Base-by-base conservation (phyloP, 2,329 filamentous ascomycete species). In the Bipolaris zeicola region DNA sequence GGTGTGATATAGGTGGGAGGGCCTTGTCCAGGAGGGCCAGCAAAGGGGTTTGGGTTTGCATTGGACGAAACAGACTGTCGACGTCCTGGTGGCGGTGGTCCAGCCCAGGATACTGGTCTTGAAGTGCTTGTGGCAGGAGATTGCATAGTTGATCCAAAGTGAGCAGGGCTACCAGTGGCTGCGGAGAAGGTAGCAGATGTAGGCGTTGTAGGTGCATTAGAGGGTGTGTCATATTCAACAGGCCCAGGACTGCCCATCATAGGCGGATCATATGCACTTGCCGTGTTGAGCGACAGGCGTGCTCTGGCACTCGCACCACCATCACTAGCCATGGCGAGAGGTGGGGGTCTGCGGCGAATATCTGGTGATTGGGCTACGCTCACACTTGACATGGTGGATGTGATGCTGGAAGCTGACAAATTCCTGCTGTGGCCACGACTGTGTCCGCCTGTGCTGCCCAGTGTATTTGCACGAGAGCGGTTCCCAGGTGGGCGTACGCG, bases 341-440 rank as follows among this genome's bases (percentile, higher is more conserved):
- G 91, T 20, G 91, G 87, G 5, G 92, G 93, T 24, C 91, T 85
- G 57, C 89, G 86, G 47, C 91, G 85, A 43, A 67, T 60, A 42
- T 87, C 86, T 20, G 71, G 73, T 48, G 72, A 65, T 51, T 70
- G 70, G 31, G 61, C 71, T 26, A 84, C 79, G 61, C 84, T 87
- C 57, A 89, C 89, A 46, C 82, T 87, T 1, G 90, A 92, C 51
- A 86, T 79, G 6, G 89, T 87, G 0, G 91, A 94, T 24, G 86
- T 82, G 66, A 97, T 92, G 74, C 92, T 96, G 0, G 93, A 96
- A 2, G 91, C 87, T 0, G 93, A 97, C 2, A 96, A 79, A 74
- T 96, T 96, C 53, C 87, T 81, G 66, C 89, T 90, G 74, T 97
- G 93, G 1, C 92, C 92, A 56, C 92, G 84, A 57, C 83, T 84